phyloP scores from a whole-genome alignment of 768 basidiomycete genomes.

The Russula olivacea region DNA sequence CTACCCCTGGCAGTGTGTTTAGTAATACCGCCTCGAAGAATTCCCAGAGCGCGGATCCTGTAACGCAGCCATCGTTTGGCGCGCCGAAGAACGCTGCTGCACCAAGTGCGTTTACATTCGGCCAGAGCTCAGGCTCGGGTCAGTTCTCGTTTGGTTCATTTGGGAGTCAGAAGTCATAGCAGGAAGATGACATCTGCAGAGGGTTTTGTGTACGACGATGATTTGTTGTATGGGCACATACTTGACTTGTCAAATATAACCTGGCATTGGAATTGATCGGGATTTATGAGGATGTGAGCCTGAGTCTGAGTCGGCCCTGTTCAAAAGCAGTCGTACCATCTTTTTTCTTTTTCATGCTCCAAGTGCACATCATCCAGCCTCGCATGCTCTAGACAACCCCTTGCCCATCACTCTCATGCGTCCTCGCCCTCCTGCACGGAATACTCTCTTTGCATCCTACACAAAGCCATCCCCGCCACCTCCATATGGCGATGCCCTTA shows the following conservation, averaged over 20 bases:
- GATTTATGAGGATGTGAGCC: background rate
- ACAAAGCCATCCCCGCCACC: constrained; percentile 15
- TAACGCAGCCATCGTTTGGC: constrained; percentile 14
- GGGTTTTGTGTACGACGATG: background rate
- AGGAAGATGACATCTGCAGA: background rate
- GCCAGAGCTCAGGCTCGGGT: constrained; percentile 2
- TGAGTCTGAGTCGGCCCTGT: background rate
- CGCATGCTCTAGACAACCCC: background rate
- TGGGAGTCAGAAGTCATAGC: constrained; percentile 19
- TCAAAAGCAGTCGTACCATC: background rate
- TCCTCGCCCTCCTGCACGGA: background rate
- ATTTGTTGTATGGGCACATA: constrained; percentile 6
- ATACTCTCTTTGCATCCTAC: background rate
- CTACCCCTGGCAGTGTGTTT: constrained; percentile 20
- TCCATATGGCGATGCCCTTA: constrained; percentile 5
- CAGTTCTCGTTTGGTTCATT: constrained; percentile 12
- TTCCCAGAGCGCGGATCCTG: constrained; percentile 4
- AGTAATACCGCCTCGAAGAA: constrained; percentile 8
- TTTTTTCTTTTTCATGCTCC: background rate
- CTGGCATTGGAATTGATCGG: background rate
- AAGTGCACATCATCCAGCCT: too few species aligned
- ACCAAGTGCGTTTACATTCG: constrained; percentile 4
- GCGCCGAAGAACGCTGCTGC: constrained; percentile 10
- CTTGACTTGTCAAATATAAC: too few species aligned
- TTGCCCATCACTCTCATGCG: background rate